Evolutionary conservation across 305 asterid genomes (phyloP).

Genomic region (Solanum aculeatissimum): DNA sequence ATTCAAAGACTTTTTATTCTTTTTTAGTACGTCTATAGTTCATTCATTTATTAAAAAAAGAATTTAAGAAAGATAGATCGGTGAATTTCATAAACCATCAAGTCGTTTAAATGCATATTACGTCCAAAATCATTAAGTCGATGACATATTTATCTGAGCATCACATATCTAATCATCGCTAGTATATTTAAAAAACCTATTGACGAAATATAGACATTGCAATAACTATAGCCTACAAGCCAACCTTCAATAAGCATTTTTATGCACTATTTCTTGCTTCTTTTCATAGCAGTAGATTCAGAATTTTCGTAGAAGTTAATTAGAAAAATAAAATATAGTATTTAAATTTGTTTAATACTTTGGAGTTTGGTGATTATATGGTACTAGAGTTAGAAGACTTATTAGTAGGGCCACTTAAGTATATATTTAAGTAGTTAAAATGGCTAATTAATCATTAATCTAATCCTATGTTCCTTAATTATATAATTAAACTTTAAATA

Average conservation of each 20-base stretch:
- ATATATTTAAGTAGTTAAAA: background rate
- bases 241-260: too few relatives aligned
- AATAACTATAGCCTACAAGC: background rate
- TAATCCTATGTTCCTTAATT: conserved; percentile 12
- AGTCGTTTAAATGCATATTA: too few relatives aligned
- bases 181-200: too few relatives aligned
- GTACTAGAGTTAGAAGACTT: background rate
- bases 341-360: too few relatives aligned
- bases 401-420: background rate
- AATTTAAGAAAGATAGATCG: too few relatives aligned
- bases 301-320: too few relatives aligned
- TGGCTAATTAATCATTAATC: conserved; percentile 5
- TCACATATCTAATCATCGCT: background rate
- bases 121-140: rapidly evolving
- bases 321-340: too few relatives aligned
- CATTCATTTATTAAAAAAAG: too few relatives aligned
- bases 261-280: too few relatives aligned
- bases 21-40: too few relatives aligned
- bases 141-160: too few relatives aligned
- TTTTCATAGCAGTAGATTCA: background rate
- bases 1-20: background rate
- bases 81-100: rapidly evolving
- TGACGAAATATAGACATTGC: background rate
- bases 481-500: background rate
- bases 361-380: too few relatives aligned